These are phyloP conservation scores for Calonectria naviculata DNA, from an alignment of 2,329 filamentous ascomycete species.

Conservation along the genomic window DNA sequence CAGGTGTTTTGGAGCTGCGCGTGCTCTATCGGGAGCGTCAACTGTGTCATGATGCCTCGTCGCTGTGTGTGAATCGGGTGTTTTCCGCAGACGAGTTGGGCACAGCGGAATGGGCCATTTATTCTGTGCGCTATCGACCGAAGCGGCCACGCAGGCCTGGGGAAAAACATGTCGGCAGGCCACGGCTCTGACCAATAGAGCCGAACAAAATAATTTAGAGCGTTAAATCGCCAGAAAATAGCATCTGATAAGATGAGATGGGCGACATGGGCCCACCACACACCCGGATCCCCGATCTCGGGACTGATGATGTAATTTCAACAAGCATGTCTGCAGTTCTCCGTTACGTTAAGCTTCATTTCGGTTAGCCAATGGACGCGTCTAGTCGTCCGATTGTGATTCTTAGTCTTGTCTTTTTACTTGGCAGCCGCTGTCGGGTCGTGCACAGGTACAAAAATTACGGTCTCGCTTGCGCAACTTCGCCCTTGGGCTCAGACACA, in stretches of 20 bases:
- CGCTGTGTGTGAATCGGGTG: neutral
- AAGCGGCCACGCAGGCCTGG: neutral
- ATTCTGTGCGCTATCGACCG: neutral
- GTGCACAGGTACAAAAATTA: no score
- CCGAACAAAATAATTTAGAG: neutral
- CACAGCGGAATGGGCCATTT: neutral
- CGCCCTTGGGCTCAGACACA: no score
- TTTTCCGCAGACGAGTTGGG: neutral
- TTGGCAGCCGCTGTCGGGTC: no score
- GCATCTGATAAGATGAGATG: conserved; percentile 26
- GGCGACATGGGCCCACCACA: neutral
- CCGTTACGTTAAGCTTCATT: neutral
- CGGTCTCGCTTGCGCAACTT: no score
- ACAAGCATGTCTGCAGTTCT: neutral
- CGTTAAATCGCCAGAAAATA: neutral
- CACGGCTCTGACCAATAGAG: neutral
- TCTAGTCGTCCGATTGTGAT: neutral
- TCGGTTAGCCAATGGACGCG: neutral
- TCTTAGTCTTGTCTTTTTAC: no score
- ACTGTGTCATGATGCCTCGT: conserved; percentile 19
- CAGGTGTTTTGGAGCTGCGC: conserved; percentile 41
- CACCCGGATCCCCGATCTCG: neutral
- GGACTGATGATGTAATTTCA: conserved; percentile 1
- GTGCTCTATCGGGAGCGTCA: conserved; percentile 24
- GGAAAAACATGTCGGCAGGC: neutral